phyloP scores from a whole-genome alignment of 495 filamentous ascomycete genomes.

The Arthonia radiata region DNA sequence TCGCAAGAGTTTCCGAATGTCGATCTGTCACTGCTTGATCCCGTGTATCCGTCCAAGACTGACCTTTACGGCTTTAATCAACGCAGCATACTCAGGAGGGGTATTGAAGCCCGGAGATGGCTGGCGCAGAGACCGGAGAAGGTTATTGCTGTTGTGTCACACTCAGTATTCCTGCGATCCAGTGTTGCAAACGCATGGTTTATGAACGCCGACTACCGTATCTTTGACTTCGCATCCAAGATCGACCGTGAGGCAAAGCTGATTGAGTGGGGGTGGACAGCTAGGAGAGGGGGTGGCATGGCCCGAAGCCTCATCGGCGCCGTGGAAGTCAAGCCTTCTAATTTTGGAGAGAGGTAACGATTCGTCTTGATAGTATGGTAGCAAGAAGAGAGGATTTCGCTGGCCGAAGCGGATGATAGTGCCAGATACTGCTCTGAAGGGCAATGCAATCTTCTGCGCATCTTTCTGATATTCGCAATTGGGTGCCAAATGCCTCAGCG shows the following conservation, averaged over 20 bases:
- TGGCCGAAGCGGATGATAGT: no score
- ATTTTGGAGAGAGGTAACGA: no score
- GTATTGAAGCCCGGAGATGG: constrained; percentile 19
- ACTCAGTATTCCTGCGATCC: constrained; percentile 29
- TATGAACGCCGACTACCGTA: constrained; percentile 34
- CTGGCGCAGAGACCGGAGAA: constrained; percentile 29
- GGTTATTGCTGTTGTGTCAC: constrained; percentile 32
- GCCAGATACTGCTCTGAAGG: no score
- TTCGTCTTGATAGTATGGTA: no score
- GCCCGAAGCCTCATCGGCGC: no score
- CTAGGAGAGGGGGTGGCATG: no score
- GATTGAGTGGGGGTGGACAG: constrained; percentile 18
- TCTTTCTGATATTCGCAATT: no score
- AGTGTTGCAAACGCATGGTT: constrained; percentile 21
- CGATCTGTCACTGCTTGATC: constrained; percentile 27
- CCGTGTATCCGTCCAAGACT: constrained; percentile 28
- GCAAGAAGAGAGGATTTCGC: no score
- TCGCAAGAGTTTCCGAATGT: constrained; percentile 23
- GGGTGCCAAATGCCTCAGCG: no score
- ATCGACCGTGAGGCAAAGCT: constrained; percentile 13
- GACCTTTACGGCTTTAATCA: constrained; percentile 22
- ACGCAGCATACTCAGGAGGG: constrained; percentile 22
- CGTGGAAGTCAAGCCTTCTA: no score
- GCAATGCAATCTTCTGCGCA: no score
- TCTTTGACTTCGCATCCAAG: constrained; percentile 30